Conservation (phyloP, 441 rosid genomes). For the Hura crepitans region DNA sequence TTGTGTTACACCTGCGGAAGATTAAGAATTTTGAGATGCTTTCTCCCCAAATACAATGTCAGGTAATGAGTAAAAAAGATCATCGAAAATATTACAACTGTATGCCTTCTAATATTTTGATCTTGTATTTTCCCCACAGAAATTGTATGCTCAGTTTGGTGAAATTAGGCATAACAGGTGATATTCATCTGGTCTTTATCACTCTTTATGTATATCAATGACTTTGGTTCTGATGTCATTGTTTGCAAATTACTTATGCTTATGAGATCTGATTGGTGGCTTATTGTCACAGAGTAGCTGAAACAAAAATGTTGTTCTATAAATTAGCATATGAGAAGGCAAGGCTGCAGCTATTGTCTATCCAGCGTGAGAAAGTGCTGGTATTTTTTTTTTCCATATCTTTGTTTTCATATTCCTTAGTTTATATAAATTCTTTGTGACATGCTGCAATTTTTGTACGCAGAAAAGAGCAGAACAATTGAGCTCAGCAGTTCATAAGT, state of each 20-base stretch:
- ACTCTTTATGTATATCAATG: slow-evolving; percentile 18
- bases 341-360: slow-evolving; percentile 50
- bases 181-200: slow-evolving; percentile 18
- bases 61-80: slow-evolving; percentile 42
- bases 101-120: slow-evolving; percentile 24
- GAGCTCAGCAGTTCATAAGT: slow-evolving; percentile 45
- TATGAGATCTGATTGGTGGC: slow-evolving; percentile 21
- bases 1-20: slow-evolving; percentile 47
- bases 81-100: slow-evolving; percentile 2
- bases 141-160: slow-evolving; percentile 31
- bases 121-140: slow-evolving; percentile 37
- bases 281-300: slow-evolving; percentile 54
- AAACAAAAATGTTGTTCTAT: slow-evolving; percentile 45
- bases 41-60: slow-evolving; percentile 54
- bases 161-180: slow-evolving; percentile 48
- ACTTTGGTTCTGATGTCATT: slow-evolving; percentile 12
- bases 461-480: slow-evolving; percentile 56
- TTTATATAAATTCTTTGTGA: slow-evolving; percentile 23
- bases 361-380: slow-evolving; percentile 52
- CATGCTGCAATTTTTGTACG: slow-evolving; percentile 26
- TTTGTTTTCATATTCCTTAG: slow-evolving; percentile 8
- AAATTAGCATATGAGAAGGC: slow-evolving; percentile 61
- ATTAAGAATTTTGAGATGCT: slow-evolving; percentile 46
- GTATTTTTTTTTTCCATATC: slow-evolving; percentile 34
- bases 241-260: slow-evolving; percentile 18